Base-by-base conservation (phyloP, 2,329 filamentous ascomycete genomes). In the Amauroascus verrucosus region DNA sequence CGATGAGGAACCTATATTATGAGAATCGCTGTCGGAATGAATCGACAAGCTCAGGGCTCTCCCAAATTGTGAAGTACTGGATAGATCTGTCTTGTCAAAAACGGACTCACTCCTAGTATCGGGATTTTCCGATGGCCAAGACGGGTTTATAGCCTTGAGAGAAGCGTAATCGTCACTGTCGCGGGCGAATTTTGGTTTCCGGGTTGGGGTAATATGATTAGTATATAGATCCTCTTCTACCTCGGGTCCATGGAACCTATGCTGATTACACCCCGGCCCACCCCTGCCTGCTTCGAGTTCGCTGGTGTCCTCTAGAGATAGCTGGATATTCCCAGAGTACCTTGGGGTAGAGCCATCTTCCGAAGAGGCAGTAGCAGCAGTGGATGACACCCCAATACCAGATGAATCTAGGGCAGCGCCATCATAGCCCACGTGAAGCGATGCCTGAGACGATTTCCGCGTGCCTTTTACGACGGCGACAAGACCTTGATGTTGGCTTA, bases 401-500 rank as follows among this genome's bases (percentile, higher is more conserved):
- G 28, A 44, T 11, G 37, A 41, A 13, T 35, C 37, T 2, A 14
- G 11, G 16, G 28, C 37, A 24, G 32, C 16, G 5, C 48, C 41
- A 38, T 46, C 43, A 20, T 46, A 46, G 6, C 50, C 50, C 50
- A 46, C 8, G 5, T 35, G 18, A 1, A 28, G 20, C 7, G 33
- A 37, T 16, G 20, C n/a, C 9, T 50, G 35, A 3, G 56, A 58
- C 9, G 58, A 57, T 24, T 44, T 47, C 9, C 41, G 48, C 11
- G 16, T n/a, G n/a, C n/a, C n/a, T n/a, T n/a, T n/a, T n/a, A n/a
- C 43, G 28, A 54, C 37, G 24, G 51, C 30, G 48, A 54, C n/a
- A 30, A 41, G 11, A n/a, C 45, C 46, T 11, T 37, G 54, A 45
- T 45, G 52, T 37, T 53, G 55, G 30, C 50, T 54, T 50, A 51